Conservation (phyloP, 2,329 filamentous ascomycete genomes). For the Cercospora sp. region DNA sequence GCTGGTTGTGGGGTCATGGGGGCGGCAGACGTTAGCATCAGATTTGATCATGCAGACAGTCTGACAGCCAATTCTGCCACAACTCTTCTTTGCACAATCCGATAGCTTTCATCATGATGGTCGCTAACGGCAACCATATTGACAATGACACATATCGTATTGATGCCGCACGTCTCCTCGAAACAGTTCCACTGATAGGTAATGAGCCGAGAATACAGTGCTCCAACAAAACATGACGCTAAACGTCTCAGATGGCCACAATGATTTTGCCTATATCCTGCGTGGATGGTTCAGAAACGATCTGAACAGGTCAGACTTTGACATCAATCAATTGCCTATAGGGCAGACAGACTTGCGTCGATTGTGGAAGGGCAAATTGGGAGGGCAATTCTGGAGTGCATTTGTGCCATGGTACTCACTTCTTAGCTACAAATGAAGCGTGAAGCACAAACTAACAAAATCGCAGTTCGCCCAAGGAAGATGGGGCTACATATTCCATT, state of each 20-base stretch:
- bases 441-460: background rate
- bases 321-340: background rate
- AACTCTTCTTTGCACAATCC: background rate
- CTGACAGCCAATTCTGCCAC: background rate
- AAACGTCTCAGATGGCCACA: background rate
- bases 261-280: background rate
- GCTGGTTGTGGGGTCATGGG: background rate
- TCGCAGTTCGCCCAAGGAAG: background rate
- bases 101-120: background rate
- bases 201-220: background rate
- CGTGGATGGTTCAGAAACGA: background rate
- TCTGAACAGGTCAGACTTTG: background rate
- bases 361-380: background rate
- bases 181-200: background rate
- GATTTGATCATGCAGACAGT: background rate
- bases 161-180: background rate
- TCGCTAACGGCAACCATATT: background rate
- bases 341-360: background rate
- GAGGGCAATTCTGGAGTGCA: background rate
- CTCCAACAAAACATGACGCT: background rate
- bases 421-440: background rate
- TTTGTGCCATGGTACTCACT: background rate
- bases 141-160: background rate
- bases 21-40: background rate
- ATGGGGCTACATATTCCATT: background rate